These are phyloP conservation scores for Candida glucosophila DNA, from an alignment of 1,139 yeast genomes.

Conservation along the genomic window DNA sequence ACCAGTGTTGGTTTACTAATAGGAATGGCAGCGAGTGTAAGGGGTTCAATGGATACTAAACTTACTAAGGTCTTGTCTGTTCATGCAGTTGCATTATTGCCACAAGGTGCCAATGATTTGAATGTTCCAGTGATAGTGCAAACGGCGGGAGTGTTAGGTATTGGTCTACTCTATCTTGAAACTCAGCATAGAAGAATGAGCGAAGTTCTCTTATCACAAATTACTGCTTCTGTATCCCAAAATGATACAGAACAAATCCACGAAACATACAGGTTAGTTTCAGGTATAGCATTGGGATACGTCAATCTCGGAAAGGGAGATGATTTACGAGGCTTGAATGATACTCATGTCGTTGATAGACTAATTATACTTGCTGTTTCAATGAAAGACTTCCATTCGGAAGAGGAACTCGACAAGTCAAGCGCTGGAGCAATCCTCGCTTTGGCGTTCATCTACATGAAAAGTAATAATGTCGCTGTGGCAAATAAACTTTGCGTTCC, in stretches of 20 bases:
- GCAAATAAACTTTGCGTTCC: slow-evolving; percentile 66
- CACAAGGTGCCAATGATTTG: slow-evolving; percentile 83
- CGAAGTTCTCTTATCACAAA: slow-evolving; percentile 64
- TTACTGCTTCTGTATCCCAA: slow-evolving; percentile 47
- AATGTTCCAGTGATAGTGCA: slow-evolving; percentile 81
- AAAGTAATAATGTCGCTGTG: slow-evolving; percentile 50
- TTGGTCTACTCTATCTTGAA: slow-evolving; percentile 74
- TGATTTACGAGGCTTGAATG: slow-evolving; percentile 53
- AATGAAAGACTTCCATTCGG: slow-evolving; percentile 62
- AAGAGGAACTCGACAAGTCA: slow-evolving; percentile 60
- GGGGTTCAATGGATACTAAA: slow-evolving; percentile 79
- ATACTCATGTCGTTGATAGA: slow-evolving; percentile 62
- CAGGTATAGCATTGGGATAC: slow-evolving; percentile 82
- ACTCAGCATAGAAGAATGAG: slow-evolving; percentile 86
- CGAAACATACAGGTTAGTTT: slow-evolving; percentile 82
- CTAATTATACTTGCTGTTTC: slow-evolving; percentile 54
- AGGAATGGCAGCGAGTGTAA: slow-evolving; percentile 88
- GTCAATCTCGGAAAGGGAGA: slow-evolving; percentile 79
- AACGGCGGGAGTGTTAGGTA: slow-evolving; percentile 85
- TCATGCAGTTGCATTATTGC: slow-evolving; percentile 86
- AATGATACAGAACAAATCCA: slow-evolving; percentile 50
- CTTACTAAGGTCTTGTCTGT: slow-evolving; percentile 87
- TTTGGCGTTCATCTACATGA: slow-evolving; percentile 63
- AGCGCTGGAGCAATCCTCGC: slow-evolving; percentile 80
- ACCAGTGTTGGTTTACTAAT: slow-evolving; percentile 81